Evolutionary conservation across 768 basidiomycete species (phyloP).

Genomic region (Cyclocybe cylindracea): DNA sequence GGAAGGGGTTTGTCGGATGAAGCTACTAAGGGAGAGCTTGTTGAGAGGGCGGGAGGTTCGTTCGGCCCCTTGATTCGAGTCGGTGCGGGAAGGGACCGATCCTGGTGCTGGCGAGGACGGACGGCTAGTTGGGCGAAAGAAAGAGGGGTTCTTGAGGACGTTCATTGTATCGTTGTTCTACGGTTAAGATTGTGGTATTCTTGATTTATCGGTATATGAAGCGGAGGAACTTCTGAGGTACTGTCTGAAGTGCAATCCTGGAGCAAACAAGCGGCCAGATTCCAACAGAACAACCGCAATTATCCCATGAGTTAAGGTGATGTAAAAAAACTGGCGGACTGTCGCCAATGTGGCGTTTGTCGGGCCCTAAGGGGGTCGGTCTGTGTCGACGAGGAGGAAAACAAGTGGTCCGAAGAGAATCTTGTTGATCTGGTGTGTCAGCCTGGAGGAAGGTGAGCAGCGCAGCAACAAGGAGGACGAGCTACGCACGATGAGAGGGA

Average conservation of each 20-base stretch:
- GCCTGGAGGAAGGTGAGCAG: slow-evolving; percentile 29
- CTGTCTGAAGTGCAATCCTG: slow-evolving; percentile 19
- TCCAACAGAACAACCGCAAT: slow-evolving; percentile 35
- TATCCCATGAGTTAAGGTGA: slow-evolving; percentile 48
- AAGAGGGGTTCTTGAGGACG: slow-evolving; percentile 65
- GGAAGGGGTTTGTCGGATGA: slow-evolving; percentile 58
- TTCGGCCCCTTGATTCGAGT: slow-evolving; percentile 40
- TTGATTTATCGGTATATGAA: slow-evolving; percentile 16
- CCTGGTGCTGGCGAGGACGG: slow-evolving; percentile 61
- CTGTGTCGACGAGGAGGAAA: slow-evolving; percentile 62
- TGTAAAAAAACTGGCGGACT: slow-evolving; percentile 9
- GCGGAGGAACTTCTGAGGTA: slow-evolving; percentile 21
- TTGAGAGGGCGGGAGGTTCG: slow-evolving; percentile 52
- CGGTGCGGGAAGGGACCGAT: slow-evolving; percentile 34
- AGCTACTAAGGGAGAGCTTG: slow-evolving; percentile 59
- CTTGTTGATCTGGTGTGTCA: slow-evolving; percentile 51
- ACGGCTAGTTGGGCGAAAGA: slow-evolving; percentile 65
- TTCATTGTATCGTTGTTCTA: slow-evolving; percentile 44
- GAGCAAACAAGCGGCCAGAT: slow-evolving; percentile 38
- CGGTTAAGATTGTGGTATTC: slow-evolving; percentile 4
- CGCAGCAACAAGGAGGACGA: slow-evolving; percentile 7
- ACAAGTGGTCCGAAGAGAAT: slow-evolving; percentile 66
- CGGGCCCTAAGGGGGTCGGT: slow-evolving; percentile 74
- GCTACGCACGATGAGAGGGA: slow-evolving; percentile 34
- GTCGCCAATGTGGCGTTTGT: background rate